Conservation (phyloP, 345 rosid species). For the Euphorbia pulcherrima region DNA sequence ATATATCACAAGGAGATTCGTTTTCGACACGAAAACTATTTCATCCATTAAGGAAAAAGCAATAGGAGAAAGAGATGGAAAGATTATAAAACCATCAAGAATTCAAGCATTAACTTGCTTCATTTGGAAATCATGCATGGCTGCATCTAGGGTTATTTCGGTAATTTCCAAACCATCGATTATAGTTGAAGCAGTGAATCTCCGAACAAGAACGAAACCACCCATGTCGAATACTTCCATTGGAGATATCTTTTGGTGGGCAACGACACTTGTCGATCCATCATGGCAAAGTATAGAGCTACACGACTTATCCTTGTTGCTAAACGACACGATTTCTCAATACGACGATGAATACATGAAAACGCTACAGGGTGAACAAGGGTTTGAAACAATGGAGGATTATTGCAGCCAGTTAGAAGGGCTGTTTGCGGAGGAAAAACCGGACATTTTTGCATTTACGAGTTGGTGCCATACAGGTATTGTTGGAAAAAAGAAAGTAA, state of each 20-base stretch:
- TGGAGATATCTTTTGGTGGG: constrained; percentile 22
- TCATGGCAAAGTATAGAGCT: neutral
- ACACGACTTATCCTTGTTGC: neutral
- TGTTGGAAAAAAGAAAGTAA: no score
- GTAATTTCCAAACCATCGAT: constrained; percentile 8
- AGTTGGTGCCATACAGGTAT: constrained; percentile 10
- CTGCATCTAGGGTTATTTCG: constrained; percentile 9
- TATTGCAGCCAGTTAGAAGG: constrained; percentile 17
- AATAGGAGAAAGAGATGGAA: neutral
- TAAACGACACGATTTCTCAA: neutral
- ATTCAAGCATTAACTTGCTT: constrained; percentile 22
- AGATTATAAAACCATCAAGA: neutral
- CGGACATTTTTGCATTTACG: constrained; percentile 20
- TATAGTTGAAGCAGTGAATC: constrained; percentile 25
- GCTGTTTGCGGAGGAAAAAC: constrained; percentile 17
- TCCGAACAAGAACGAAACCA: constrained; percentile 20
- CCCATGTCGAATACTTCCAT: constrained; percentile 15
- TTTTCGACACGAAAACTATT: constrained; percentile 15
- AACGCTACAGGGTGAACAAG: constrained; percentile 17
- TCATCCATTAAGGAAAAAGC: constrained; percentile 8
- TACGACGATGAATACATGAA: constrained; percentile 13
- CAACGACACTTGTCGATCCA: constrained; percentile 4
- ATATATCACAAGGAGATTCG: constrained; percentile 19
- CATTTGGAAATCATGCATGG: constrained; percentile 24
- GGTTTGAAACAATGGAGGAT: constrained; percentile 15